Evolutionary conservation across 768 basidiomycete genomes (phyloP).

Genomic region (Suillus weaverae): DNA sequence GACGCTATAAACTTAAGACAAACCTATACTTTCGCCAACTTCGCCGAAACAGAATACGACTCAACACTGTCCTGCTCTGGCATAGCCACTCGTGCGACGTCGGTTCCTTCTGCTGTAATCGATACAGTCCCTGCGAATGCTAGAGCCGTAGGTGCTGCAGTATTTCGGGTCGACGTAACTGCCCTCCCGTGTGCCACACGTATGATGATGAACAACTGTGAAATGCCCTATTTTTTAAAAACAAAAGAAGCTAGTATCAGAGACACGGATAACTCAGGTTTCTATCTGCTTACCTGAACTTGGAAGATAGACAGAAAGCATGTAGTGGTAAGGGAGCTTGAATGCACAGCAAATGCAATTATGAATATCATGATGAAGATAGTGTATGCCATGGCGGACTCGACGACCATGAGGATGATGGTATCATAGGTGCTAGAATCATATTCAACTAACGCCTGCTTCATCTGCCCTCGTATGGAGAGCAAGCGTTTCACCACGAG

Average conservation of each 20-base stretch:
- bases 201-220: constrained; percentile 1
- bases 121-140: background rate
- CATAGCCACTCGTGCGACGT: background rate
- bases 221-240: background rate
- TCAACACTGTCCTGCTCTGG: background rate
- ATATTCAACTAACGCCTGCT: background rate
- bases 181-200: background rate
- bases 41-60: background rate
- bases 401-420: background rate
- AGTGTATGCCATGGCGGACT: background rate
- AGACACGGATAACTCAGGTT: background rate
- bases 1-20: too few relatives aligned
- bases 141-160: background rate
- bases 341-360: background rate
- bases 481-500: background rate
- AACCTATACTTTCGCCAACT: background rate
- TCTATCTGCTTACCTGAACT: background rate
- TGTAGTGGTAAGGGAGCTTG: background rate
- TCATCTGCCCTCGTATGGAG: background rate
- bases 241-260: background rate
- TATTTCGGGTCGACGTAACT: background rate
- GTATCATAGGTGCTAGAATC: background rate
- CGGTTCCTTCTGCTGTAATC: background rate
- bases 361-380: background rate
- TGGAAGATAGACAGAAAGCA: background rate